Base-by-base conservation (phyloP, 2,329 filamentous ascomycete genomes). In the Colletotrichum sp. region DNA sequence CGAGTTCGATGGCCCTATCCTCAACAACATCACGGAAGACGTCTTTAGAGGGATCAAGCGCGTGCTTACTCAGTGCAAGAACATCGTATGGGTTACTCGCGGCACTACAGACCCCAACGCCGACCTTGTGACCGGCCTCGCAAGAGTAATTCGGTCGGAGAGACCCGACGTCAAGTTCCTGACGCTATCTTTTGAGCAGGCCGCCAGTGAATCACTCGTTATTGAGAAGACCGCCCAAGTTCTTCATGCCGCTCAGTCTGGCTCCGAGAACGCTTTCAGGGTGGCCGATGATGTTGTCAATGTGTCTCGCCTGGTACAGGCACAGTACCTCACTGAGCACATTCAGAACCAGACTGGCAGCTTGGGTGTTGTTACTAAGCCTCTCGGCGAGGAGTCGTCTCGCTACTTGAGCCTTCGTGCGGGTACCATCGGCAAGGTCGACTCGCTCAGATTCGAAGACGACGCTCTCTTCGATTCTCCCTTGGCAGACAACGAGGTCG, bases 401-500 rank as follows among this genome's bases (percentile, higher is more conserved):
- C 55, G 71, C 34, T 55, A 74, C 55, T 69, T 77, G 26, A 84
- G 86, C 71, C 81, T 87, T 59, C 86, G 86, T 28, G 67, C 82
- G 8, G 78, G 77, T 21, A 79, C 81, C 32, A 75, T 82, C 12
- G 77, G 80, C 52, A 70, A 77, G 21, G 77, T 81, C 2, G 78
- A 79, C 21, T 75, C 80, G 18, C 69, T 83, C 36, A 79, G 81
- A 67, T 81, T 80, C 68, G 75, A 79, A 52, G 80, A 82, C 18
- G 77, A 81, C 13, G 32, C 78, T 21, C 59, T 78, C 13, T 71
- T 75, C 24, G 78, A 80, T 10, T 57, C 77, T 7, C 78, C 83
- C 6, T 68, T 87, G 21, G 80, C 79, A 0, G 80, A 78, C 1
- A 81, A 84, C 32, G 81, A 87, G 34, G 79, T 88, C 7, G 86